Evolutionary conservation across 495 filamentous ascomycete species (phyloP).

Genomic region (Xylaria telfairii): DNA sequence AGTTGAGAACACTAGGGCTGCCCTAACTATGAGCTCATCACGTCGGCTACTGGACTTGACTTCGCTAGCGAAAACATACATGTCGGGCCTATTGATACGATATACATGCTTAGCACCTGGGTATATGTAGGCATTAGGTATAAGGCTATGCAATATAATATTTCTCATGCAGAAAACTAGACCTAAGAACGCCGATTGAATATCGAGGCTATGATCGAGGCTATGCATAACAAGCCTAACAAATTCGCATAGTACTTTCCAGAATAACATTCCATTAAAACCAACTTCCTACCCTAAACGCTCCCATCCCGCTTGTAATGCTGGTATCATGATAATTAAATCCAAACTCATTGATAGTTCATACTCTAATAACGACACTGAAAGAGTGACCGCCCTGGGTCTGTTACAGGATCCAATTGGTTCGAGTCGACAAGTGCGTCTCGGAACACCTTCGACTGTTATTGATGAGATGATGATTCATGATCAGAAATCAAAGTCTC

Average conservation of each 20-base stretch:
- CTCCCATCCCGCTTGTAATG: neutral
- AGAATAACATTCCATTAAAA: neutral
- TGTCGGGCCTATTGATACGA: too few species aligned
- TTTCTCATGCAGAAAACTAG: neutral
- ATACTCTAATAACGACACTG: neutral
- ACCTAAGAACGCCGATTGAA: neutral
- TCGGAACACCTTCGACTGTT: neutral
- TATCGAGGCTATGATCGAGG: neutral
- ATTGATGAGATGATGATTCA: neutral
- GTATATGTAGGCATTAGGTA: too few species aligned
- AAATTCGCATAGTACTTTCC: neutral
- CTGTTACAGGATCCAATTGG: neutral
- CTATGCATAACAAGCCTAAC: neutral
- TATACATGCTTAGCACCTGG: too few species aligned
- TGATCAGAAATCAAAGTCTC: constrained; percentile 27
- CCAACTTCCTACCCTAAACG: neutral
- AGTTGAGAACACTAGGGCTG: too few species aligned
- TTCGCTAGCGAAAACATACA: too few species aligned
- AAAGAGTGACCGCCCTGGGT: neutral
- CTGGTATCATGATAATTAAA: constrained; percentile 12
- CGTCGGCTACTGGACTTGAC: too few species aligned
- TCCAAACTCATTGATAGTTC: neutral
- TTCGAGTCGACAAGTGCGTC: neutral
- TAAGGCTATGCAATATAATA: too few species aligned
- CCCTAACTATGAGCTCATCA: too few species aligned